phyloP scores from a whole-genome alignment of 2,329 filamentous ascomycete species.

The Xylariomycetidae sp. region DNA sequence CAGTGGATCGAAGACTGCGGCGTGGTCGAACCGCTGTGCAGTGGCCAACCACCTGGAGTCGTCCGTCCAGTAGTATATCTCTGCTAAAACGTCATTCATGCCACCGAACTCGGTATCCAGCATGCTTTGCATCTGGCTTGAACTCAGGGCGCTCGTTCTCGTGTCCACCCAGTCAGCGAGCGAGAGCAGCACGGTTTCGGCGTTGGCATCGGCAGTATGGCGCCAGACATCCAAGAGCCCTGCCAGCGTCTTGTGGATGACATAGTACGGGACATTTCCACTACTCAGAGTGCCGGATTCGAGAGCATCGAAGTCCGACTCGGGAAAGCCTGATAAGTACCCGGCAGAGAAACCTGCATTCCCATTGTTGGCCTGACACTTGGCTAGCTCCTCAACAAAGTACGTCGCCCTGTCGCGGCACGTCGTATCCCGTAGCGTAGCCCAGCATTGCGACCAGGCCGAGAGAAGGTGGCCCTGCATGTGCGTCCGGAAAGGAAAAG shows the following conservation, averaged over 20 bases:
- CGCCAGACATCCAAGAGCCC: slow-evolving; percentile 47
- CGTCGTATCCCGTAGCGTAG: slow-evolving; percentile 33
- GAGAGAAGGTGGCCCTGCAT: slow-evolving; percentile 47
- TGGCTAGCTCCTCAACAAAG: slow-evolving; percentile 42
- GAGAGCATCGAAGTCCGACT: slow-evolving; percentile 42
- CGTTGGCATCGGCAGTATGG: slow-evolving; percentile 35
- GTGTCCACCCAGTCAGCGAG: slow-evolving; percentile 45
- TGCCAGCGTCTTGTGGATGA: slow-evolving; percentile 49
- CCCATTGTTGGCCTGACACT: slow-evolving; percentile 47
- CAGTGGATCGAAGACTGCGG: slow-evolving; percentile 40
- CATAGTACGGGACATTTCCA: slow-evolving; percentile 51
- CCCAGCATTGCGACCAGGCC: slow-evolving; percentile 46
- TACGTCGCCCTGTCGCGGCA: slow-evolving; percentile 41
- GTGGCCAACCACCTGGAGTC: slow-evolving; percentile 41
- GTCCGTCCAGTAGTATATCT: slow-evolving; percentile 42
- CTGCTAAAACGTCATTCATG: slow-evolving; percentile 47
- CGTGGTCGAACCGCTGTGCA: slow-evolving; percentile 47
- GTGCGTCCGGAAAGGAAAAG: slow-evolving; percentile 49
- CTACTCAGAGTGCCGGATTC: slow-evolving; percentile 39
- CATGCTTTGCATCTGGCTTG: slow-evolving; percentile 42
- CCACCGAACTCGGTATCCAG: slow-evolving; percentile 47
- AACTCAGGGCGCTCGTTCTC: slow-evolving; percentile 38
- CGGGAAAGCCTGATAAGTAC: slow-evolving; percentile 48
- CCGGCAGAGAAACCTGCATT: slow-evolving; percentile 38
- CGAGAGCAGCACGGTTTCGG: slow-evolving; percentile 37